Evolutionary conservation across 768 basidiomycete genomes (phyloP).

Genomic region (Phanerochaete sordida): DNA sequence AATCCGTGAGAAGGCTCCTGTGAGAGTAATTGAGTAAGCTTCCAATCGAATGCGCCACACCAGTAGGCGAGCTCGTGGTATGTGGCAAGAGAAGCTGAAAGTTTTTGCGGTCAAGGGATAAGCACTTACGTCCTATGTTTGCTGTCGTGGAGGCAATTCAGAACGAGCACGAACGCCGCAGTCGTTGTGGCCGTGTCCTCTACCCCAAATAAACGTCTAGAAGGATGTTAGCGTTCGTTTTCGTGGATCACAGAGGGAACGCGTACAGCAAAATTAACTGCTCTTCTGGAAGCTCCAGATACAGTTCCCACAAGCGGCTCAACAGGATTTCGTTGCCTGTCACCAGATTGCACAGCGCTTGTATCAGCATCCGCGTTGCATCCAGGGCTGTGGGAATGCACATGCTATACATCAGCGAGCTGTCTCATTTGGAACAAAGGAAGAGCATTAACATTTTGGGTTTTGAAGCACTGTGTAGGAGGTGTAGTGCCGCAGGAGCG

Average conservation of each 20-base stretch:
- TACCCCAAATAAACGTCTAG: constrained; percentile 51
- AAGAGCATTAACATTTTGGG: constrained; percentile 41
- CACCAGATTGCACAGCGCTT: constrained; percentile 81
- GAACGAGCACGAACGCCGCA: constrained; percentile 64
- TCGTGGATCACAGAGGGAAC: constrained; percentile 6
- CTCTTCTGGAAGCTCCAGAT: constrained; percentile 68
- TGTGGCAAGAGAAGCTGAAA: neutral
- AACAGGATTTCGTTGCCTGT: constrained; percentile 64
- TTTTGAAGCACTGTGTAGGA: constrained; percentile 73
- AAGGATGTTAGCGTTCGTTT: neutral
- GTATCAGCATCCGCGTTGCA: constrained; percentile 64
- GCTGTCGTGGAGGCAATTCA: constrained; percentile 66
- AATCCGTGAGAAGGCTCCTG: constrained; percentile 52
- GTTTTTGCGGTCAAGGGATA: neutral
- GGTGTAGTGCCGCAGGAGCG: constrained; percentile 67
- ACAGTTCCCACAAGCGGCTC: constrained; percentile 57
- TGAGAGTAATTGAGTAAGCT: neutral
- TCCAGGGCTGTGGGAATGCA: constrained; percentile 55
- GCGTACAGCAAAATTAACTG: constrained; percentile 72
- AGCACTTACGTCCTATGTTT: constrained; percentile 50
- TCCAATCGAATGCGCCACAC: neutral
- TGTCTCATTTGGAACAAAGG: neutral
- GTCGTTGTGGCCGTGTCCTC: constrained; percentile 59
- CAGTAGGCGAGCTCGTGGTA: constrained; percentile 1
- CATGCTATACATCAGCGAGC: neutral